Conservation (phyloP, 768 basidiomycete genomes). For the Leucocoprinus leucothites region DNA sequence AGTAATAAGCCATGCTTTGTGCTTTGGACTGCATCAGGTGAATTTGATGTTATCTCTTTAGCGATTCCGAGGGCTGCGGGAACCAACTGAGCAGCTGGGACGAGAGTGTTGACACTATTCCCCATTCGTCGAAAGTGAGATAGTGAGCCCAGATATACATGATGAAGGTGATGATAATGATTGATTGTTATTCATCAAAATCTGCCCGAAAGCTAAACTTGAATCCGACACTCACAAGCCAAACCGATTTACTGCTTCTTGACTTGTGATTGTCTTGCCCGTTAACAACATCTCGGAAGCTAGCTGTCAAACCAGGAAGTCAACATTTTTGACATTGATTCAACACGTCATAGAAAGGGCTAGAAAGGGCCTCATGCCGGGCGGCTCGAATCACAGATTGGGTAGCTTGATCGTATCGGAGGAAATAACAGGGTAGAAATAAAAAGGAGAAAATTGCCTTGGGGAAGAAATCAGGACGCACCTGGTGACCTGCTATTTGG, state of each 20-base stretch:
- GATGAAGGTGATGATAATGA: background rate
- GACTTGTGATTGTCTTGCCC: slow-evolving; percentile 64
- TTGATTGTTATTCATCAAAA: background rate
- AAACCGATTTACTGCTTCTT: slow-evolving; percentile 66
- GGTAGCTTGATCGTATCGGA: slow-evolving; percentile 1
- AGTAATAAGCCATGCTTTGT: slow-evolving; percentile 71
- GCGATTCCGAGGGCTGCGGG: slow-evolving; percentile 62
- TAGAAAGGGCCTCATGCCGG: background rate
- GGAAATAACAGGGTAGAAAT: background rate
- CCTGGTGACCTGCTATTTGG: slow-evolving; percentile 72
- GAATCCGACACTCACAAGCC: slow-evolving; percentile 57
- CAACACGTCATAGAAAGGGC: slow-evolving; percentile 3
- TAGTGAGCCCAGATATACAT: slow-evolving; percentile 4
- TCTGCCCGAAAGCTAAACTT: slow-evolving; percentile 7
- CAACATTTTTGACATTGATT: background rate
- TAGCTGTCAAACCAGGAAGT: slow-evolving; percentile 36
- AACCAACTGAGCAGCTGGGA: slow-evolving; percentile 52
- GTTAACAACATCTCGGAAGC: slow-evolving; percentile 76
- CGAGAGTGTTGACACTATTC: slow-evolving; percentile 67
- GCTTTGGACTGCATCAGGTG: slow-evolving; percentile 76
- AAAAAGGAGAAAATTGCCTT: background rate
- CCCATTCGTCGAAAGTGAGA: background rate
- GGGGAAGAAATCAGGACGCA: slow-evolving; percentile 20
- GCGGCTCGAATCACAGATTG: slow-evolving; percentile 3
- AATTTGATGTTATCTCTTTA: slow-evolving; percentile 54